Evolutionary conservation across 2,329 filamentous ascomycete genomes (phyloP), one percentile per base, ranked within the genome.

Genomic region (Hypocreales sp.): DNA sequence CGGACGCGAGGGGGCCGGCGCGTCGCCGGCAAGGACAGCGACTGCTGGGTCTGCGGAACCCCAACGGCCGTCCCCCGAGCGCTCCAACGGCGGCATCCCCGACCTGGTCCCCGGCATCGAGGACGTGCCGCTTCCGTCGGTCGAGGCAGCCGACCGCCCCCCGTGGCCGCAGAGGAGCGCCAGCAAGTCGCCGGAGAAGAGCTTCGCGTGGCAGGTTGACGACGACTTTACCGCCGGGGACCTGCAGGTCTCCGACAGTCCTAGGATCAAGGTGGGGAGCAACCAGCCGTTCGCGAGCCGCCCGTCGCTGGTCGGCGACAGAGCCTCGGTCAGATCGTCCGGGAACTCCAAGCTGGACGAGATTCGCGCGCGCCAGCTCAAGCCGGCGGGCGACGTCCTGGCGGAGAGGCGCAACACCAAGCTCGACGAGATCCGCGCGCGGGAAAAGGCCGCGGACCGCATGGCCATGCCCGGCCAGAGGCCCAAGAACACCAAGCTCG

Each of bases 221-320:
- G 58, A 60, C 5, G 67, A 72, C 29, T 70, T 72, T 35, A 71
- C 67, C 1, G 66, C 59, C 8, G 56, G 58, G 22, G 66, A 71
- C 31, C 32, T 71, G 21, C 64, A 70, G 31, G 41, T 65, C 19
- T 72, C 67, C 0, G 54, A 63, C 35, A 72, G 66, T 34, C 67
- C 67, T n/a, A 59, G 62, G 18, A 55, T 71, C 27, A 50, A 44
- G 16, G 46, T 57, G 14, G 45, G 38, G 15, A 44, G 39, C 20
- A 44, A 46, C 17, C 44, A 48, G 17, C 55, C 48, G 2, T 54
- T 54, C 30, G 50, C 42, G 8, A 44, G 46, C 26, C 47, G 51
- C 8, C 43, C 50, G 5, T 37, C 41, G 7, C 28, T 39, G 17
- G 48, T 50, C 17, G n/a, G n/a, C n/a, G n/a, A n/a, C n/a, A n/a